Base-by-base conservation (phyloP, 2,329 filamentous ascomycete genomes). In the Aspergillus sp. region DNA sequence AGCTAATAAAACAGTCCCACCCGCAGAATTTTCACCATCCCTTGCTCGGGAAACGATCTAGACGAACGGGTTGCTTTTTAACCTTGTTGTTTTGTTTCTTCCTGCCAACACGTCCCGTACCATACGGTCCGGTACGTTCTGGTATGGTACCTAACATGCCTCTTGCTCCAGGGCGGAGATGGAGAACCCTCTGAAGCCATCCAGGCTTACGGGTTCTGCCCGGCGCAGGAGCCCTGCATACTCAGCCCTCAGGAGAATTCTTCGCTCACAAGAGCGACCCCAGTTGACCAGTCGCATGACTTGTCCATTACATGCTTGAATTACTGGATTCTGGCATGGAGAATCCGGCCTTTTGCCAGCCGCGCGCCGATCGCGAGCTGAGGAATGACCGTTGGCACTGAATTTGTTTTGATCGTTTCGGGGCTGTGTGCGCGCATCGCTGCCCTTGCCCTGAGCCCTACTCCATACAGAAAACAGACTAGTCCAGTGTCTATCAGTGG, bases 21-120 rank as follows among this genome's bases (percentile, higher is more conserved):
- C 50, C 48, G 16, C 58, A 60, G 58, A 60, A 51, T 60, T 60
- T 60, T 60, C 58, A 56, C 52, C 30, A 38, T 47, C 56, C 58
- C 58, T 60, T 58, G 50, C 53, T 51, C 50, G 45, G 44, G 51
- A 50, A 56, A 47, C 43, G 55, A 52, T 49, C 55, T 52, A 48
- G 55, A 50, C 33, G 26, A 24, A 10, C 48, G 30, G 36, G 40
- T 45, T 45, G 26, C 30, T 10, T 10, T 38, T 17, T 38, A 38
- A 38, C 35, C 35, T 54, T 49, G 36, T 51, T 46, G 32, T 49
- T 48, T 19, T 43, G 16, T 49, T 44, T 33, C 43, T 41, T 51
- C 22, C 16, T 46, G 13, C 45, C 32, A 33, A 47, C 45, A 32
- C 2, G 32, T 13, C 32, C 16, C 10, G 33, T 35, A 19, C 6